Evolutionary conservation across 2,329 filamentous ascomycete species (phyloP).

Genomic region (Hymenoscyphus occultus): DNA sequence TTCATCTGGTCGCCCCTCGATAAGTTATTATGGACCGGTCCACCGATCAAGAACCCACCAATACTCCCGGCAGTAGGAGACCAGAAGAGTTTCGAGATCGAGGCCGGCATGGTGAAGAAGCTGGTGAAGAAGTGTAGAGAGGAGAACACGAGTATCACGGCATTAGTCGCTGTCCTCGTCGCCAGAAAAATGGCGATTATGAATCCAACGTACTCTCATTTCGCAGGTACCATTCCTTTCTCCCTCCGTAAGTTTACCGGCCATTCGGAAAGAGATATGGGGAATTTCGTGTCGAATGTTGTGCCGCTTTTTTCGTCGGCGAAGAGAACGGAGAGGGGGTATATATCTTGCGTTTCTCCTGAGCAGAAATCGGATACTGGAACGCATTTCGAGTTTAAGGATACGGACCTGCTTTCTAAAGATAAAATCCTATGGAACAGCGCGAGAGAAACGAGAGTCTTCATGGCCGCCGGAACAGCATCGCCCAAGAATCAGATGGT

Average conservation of each 20-base stretch:
- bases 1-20: conserved; percentile 30
- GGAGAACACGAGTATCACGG: conserved; percentile 24
- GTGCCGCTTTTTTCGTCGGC: conserved; percentile 19
- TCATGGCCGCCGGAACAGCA: conserved; percentile 39
- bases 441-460: conserved; percentile 13
- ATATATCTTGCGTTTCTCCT: conserved; percentile 18
- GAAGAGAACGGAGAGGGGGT: conserved; percentile 14
- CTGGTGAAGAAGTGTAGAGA: conserved; percentile 22
- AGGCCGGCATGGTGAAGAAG: conserved; percentile 7
- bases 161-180: conserved; percentile 20
- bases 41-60: conserved; percentile 10
- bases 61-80: conserved; percentile 11
- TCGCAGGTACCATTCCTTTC: conserved; percentile 18
- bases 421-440: conserved; percentile 19
- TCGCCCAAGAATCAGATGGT: conserved; percentile 45
- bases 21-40: conserved; percentile 16
- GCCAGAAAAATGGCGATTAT: conserved; percentile 21
- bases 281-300: conserved; percentile 16
- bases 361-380: not conserved
- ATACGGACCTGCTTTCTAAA: not conserved
- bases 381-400: not conserved
- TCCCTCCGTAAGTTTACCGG: conserved; percentile 19
- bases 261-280: conserved; percentile 17
- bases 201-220: conserved; percentile 19
- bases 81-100: conserved; percentile 17